Evolutionary conservation across 352 stramenopile genomes (phyloP), one percentile per base, ranked within the genome.

Genomic region (Thraustotheca clavata): DNA sequence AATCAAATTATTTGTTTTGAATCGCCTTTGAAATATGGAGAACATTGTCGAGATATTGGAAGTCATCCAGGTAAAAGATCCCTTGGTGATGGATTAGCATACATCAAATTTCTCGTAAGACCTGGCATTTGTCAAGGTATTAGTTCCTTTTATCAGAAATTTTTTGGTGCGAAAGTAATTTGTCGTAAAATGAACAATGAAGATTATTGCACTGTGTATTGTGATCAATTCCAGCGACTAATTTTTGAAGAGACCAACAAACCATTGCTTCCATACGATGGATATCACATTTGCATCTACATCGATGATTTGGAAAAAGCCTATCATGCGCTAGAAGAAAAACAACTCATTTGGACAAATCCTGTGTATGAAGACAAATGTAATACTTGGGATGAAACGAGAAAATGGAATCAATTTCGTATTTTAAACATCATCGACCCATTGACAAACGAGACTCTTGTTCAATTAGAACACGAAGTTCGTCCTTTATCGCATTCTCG

Each of bases 231-330:
- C 26, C 79, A 88, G 62, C 59, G 75, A 7, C 80, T 88, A 26
- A 70, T 88, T 16, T 88, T 88, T 39, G 77, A 83, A 31, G 77
- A 88, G 54, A 70, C 73, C 22, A 63, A 71, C 73, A n/a, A 49
- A 80, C 65, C 71, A 65, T 27, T 72, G 79, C 55, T 80, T 43
- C 68, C 83, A 76, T 88, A 88, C 65, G 79, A 88, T 62, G 79
- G 79, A 34, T 77, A 88, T 69, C 79, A 88, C 69, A 65, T 88
- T 60, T 88, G 79, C 68, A 83, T 88, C 63, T 77, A 88, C 67
- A 86, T 88, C 29, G 71, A 83, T 52, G 73, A 76, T 34, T 88
- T 88, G 60, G 75, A 88, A 57, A 73, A 82, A 60, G 76, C 68
- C 46, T 87, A 85, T 71, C 14, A 84, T 48, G 74, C 72, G 33